A percentile compares a stretch with the other conserved stretches of the same genome.
These are phyloP conservation scores for Marasmius tenuissimus DNA, from an alignment of 1,284 basidiomycete genomes.

Conservation along the genomic window DNA sequence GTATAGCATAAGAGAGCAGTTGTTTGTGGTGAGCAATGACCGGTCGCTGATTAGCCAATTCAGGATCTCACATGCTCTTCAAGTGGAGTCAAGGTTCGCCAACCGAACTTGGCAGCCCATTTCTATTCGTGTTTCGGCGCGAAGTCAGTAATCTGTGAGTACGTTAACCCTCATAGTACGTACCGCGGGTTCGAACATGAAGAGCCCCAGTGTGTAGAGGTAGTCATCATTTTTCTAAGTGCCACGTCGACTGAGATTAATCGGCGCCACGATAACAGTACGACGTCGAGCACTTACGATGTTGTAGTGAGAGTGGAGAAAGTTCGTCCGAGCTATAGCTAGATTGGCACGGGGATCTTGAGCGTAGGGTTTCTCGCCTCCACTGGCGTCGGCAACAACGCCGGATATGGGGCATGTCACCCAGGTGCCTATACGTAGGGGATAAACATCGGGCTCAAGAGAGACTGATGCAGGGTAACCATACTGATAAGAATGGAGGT, in stretches of 20 bases:
- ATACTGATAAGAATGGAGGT: constrained; percentile 41
- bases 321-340: constrained; percentile 47
- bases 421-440: constrained; percentile 29
- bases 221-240: constrained; percentile 31
- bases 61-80: constrained; percentile 4
- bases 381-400: neutral
- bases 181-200: constrained; percentile 29
- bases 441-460: neutral
- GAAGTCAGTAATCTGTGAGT: neutral
- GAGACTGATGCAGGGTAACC: neutral
- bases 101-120: constrained; percentile 22
- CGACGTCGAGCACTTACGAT: constrained; percentile 31
- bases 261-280: neutral
- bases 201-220: constrained; percentile 29
- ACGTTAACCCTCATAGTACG: neutral
- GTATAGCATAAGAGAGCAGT: neutral
- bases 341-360: constrained; percentile 39
- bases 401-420: constrained; percentile 38
- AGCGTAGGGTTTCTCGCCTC: neutral
- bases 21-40: too few relatives aligned
- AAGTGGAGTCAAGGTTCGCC: constrained; percentile 20
- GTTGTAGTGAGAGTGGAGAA: constrained; percentile 43
- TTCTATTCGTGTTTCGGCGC: constrained; percentile 11
- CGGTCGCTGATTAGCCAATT: neutral
- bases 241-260: neutral